Conservation (phyloP, 495 filamentous ascomycete species). For the Collariella sp. region DNA sequence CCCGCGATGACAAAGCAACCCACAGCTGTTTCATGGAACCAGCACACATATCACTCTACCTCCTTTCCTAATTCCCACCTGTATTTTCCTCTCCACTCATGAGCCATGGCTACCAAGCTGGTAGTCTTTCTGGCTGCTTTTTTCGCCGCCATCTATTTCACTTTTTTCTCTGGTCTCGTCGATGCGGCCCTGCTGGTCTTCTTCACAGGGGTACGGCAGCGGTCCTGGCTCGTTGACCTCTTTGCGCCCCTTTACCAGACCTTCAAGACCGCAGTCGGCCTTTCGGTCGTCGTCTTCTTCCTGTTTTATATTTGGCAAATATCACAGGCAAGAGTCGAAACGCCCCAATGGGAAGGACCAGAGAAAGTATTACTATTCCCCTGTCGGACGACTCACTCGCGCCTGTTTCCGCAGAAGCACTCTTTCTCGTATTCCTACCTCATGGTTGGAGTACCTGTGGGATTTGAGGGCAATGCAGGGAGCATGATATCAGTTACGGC, state of each 20-base stretch:
- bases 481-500: constrained; percentile 47
- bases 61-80: too few relatives aligned
- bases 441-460: constrained; percentile 56
- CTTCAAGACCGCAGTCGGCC: neutral
- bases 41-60: too few relatives aligned
- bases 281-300: neutral
- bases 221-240: neutral
- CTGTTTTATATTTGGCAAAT: neutral
- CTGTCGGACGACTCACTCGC: constrained; percentile 51
- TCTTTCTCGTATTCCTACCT: constrained; percentile 60
- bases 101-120: neutral
- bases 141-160: constrained; percentile 7
- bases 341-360: constrained; percentile 15
- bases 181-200: constrained; percentile 12
- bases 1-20: too few relatives aligned
- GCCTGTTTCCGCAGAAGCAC: constrained; percentile 55
- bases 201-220: constrained; percentile 6
- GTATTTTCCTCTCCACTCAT: neutral
- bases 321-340: neutral
- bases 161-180: constrained; percentile 1
- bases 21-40: too few relatives aligned
- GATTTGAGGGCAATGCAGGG: constrained; percentile 45
- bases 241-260: too few relatives aligned
- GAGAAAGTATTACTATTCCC: constrained; percentile 43
- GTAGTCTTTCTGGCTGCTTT: neutral